Evolutionary conservation across 257 asterid genomes (phyloP).

Genomic region (Forsythia viridissima): DNA sequence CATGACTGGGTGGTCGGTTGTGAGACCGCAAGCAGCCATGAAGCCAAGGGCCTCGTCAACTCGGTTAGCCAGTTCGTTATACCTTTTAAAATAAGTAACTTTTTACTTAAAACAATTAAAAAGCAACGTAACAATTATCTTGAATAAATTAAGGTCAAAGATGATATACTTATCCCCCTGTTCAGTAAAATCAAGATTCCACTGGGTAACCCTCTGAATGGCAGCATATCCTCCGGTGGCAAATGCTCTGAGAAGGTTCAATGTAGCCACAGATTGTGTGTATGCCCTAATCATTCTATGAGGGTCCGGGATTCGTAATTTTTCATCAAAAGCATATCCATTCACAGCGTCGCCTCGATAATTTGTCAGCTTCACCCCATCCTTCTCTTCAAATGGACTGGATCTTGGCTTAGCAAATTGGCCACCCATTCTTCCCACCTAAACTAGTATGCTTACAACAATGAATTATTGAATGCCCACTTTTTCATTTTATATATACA

Average conservation of each 20-base stretch:
- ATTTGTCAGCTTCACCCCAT: slow-evolving; percentile 11
- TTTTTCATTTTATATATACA: too few species aligned
- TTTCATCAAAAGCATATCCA: background rate
- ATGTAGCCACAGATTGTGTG: slow-evolving; percentile 9
- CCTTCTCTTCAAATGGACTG: slow-evolving; percentile 6
- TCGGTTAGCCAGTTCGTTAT: background rate
- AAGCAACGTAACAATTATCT: too few species aligned
- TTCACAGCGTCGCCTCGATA: background rate
- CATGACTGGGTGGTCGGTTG: background rate
- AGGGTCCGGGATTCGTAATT: slow-evolving; percentile 9
- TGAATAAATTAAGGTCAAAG: too few species aligned
- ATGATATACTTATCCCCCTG: background rate
- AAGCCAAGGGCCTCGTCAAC: slow-evolving; percentile 2
- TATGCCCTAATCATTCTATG: slow-evolving; percentile 15
- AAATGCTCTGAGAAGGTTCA: slow-evolving; percentile 12
- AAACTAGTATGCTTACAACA: background rate
- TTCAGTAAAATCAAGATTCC: background rate
- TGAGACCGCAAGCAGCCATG: slow-evolving; percentile 14
- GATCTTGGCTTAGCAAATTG: slow-evolving; percentile 1
- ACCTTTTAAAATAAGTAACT: background rate
- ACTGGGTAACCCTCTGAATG: background rate
- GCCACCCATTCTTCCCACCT: slow-evolving; percentile 2
- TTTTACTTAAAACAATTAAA: too few species aligned
- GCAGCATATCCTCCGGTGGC: slow-evolving; percentile 11
- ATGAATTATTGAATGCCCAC: too few species aligned